Evolutionary conservation across 2,329 filamentous ascomycete species (phyloP), one percentile per base, ranked within the genome.

Genomic region (Mycocentrospora acerina): DNA sequence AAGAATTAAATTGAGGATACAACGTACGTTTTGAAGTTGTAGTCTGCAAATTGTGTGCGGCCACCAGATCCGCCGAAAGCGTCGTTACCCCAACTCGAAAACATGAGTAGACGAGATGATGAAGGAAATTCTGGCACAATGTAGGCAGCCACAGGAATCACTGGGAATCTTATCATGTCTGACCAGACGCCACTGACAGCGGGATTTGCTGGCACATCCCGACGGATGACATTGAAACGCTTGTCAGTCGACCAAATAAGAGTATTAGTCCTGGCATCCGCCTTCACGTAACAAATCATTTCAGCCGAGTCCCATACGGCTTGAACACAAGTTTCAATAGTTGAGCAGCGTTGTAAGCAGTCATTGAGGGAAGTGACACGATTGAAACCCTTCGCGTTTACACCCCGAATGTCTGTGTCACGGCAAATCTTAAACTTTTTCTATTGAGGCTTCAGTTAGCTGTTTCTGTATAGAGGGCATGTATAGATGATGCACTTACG

Each of bases 91-190:
- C 57, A 60, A 24, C 55, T 59, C 3, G 55, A 60, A 30, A 60
- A 58, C n/a, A 54, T 41, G 14, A 60, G 50, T 8, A 60, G 31
- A 10, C 55, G 35, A 19, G 46, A 40, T 18, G 57, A 42, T 24
- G 44, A 32, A 3, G 57, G 57, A 29, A 48, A 60, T 22, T 54
- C 47, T 7, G 55, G 57, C 14, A 60, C 55, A 30, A 60, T 38
- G 19, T 60, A 60, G 14, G 57, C 57, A 22, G 57, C 57, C 6
- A 60, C 57, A 7, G 57, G 57, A 30, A 60, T 60, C 39, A 60
- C 53, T 16, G 57, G 57, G 7, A 60, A 37, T 7, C 46, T 50
- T 22, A 60, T 41, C 11, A 60, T 24, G 18, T 60, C 55, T 13
- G 55, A 58, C 57, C 57, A 60, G 17, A 37, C 48, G 15, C 57